Percentiles rank a stretch among this genome's conserved stretches.
These are phyloP conservation scores for Eucalyptus shirleyi DNA, from an alignment of 345 rosid genomes.

Conservation along the genomic window DNA sequence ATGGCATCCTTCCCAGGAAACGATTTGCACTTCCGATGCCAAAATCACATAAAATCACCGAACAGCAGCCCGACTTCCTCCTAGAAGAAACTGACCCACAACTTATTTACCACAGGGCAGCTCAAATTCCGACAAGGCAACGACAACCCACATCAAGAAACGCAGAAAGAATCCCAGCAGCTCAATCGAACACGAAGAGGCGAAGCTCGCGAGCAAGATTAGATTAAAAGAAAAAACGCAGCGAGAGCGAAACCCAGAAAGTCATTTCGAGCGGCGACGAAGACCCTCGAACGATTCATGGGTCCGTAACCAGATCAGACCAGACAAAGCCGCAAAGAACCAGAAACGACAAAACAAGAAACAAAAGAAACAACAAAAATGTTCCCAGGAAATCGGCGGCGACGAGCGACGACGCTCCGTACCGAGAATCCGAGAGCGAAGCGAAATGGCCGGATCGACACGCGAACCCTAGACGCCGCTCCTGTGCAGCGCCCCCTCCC, in stretches of 20 bases:
- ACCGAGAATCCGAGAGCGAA: too few relatives aligned
- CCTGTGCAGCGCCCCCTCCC: background rate
- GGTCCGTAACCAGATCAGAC: background rate
- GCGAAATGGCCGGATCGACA: too few relatives aligned
- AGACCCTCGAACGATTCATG: background rate
- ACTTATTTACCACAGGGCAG: background rate
- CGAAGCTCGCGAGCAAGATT: background rate
- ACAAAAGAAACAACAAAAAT: background rate
- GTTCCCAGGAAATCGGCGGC: background rate
- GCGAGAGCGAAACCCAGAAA: background rate
- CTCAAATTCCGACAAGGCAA: background rate
- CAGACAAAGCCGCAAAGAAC: background rate
- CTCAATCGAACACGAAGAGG: background rate
- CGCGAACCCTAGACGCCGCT: background rate
- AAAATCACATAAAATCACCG: background rate
- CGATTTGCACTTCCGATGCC: background rate
- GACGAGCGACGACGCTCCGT: too few relatives aligned
- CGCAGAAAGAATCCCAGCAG: background rate
- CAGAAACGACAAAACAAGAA: background rate
- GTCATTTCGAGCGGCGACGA: background rate
- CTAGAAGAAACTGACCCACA: background rate
- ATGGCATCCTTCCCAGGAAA: background rate
- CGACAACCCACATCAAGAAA: background rate
- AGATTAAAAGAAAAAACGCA: background rate
- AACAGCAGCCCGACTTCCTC: background rate